phyloP scores from a whole-genome alignment of 768 basidiomycete species.

The Termitomyces sp. region DNA sequence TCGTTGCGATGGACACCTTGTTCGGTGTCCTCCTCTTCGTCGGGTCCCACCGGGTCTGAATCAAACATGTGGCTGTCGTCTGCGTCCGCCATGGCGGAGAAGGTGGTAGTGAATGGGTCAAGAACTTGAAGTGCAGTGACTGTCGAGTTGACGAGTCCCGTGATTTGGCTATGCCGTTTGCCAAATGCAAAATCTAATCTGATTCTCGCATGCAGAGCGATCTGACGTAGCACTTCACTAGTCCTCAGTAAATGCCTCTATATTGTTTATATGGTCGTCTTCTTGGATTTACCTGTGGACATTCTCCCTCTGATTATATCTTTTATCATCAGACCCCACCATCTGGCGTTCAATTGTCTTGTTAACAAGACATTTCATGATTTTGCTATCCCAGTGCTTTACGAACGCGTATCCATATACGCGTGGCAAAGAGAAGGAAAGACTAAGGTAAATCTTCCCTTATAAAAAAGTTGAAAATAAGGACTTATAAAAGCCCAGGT shows the following conservation, averaged over 20 bases:
- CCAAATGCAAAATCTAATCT: background rate
- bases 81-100: conserved; percentile 35
- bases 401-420: conserved; percentile 54
- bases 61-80: conserved; percentile 28
- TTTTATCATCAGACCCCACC: conserved; percentile 43
- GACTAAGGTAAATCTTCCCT: conserved; percentile 35
- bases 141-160: background rate
- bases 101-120: conserved; percentile 9
- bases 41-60: conserved; percentile 33
- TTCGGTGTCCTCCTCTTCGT: conserved; percentile 34
- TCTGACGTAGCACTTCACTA: background rate
- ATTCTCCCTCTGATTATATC: conserved; percentile 51
- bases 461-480: background rate
- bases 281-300: conserved; percentile 61
- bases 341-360: conserved; percentile 46
- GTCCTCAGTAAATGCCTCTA: background rate
- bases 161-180: background rate
- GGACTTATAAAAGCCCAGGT: conserved; percentile 38
- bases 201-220: background rate
- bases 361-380: conserved; percentile 52
- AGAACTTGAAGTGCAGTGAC: conserved; percentile 6
- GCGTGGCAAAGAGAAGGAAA: conserved; percentile 70
- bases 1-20: conserved; percentile 31
- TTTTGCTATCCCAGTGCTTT: conserved; percentile 48
- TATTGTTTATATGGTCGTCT: conserved; percentile 27